phyloP scores from a whole-genome alignment of 2,329 filamentous ascomycete species.

The Fusarium sarcochroum region DNA sequence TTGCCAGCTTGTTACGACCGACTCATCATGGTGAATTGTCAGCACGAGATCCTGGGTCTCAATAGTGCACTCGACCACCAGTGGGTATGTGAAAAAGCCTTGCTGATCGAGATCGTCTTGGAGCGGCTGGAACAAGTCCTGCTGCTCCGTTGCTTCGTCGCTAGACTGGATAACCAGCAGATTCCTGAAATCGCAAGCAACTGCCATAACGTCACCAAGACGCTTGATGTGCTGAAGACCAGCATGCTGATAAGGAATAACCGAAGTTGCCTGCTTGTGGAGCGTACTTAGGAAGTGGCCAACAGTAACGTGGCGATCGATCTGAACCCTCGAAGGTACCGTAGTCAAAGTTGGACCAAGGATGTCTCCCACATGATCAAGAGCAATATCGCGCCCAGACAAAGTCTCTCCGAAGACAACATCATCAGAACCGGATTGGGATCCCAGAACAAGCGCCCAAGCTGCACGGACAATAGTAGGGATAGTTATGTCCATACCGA shows the following conservation, averaged over 20 bases:
- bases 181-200: conserved; percentile 46
- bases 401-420: conserved; percentile 35
- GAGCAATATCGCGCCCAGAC: conserved; percentile 32
- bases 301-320: conserved; percentile 6
- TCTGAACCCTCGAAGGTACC: conserved; percentile 20
- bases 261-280: conserved; percentile 6
- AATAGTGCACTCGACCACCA: conserved; percentile 43
- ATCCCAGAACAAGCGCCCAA: conserved; percentile 28
- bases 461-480: conserved; percentile 30
- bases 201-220: conserved; percentile 24
- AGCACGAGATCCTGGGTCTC: conserved; percentile 16
- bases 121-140: conserved; percentile 12
- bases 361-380: conserved; percentile 26
- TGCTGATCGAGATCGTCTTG: conserved; percentile 14
- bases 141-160: neutral
- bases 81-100: conserved; percentile 45
- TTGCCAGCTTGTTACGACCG: conserved; percentile 30
- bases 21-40: conserved; percentile 28
- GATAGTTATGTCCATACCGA: conserved; percentile 24
- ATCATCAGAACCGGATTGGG: conserved; percentile 33
- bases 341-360: conserved; percentile 39
- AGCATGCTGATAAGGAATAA: conserved; percentile 50
- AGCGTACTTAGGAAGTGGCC: conserved; percentile 4
- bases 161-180: conserved; percentile 50
- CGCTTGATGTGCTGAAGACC: conserved; percentile 52